Base-by-base conservation (phyloP, 23 red algal species). In the Cyanidiococcus yangmingshanensis region DNA sequence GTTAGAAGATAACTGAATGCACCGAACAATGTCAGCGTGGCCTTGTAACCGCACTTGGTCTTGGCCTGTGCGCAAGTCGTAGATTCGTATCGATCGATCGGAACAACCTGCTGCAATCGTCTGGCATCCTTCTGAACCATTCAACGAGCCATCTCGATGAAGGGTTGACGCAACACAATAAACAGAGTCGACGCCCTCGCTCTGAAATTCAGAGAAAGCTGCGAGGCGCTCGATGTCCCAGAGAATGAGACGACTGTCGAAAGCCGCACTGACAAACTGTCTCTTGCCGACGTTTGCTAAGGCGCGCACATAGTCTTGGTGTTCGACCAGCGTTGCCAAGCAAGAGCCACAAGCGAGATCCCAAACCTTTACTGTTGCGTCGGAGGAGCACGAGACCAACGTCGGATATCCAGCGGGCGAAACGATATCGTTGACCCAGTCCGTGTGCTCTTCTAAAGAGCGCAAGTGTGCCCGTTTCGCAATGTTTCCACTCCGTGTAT, bases 251-350 rank as follows among this genome's bases (percentile, higher is more conserved):
- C 88, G 74, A 16, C 79, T 85, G 79, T 96, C 92, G 57, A 90
- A 36, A 2, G 87, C 79, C 2, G 82, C 87, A 68, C 87, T 90
- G 0, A 84, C 92, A 1, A 96, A 81, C 40, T 50, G 39, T 27
- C 45, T 75, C 34, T 78, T 80, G 27, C 77, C 50, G 30, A 90
- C 78, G 21, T 59, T 38, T 31, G 87, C 86, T 26, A 96, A 80
- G 1, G 87, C 92, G 68, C 87, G 90, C 68, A 96, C 92, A 77
- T 96, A 96, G 68, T 96, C 92, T 37, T 81, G 89, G 79, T 96
- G 92, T 39, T 87, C 83, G 50, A 74, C 77, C 26, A 96, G 79
- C 3, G 92, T 96, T 30, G 83, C 75, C 39, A 89, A 50, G 74
- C 76, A 82, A 16, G 67, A 41, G 0, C 57, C 75, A 27, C 76